phyloP scores from a whole-genome alignment of 1,284 basidiomycete species.

The Athelia sp. region DNA sequence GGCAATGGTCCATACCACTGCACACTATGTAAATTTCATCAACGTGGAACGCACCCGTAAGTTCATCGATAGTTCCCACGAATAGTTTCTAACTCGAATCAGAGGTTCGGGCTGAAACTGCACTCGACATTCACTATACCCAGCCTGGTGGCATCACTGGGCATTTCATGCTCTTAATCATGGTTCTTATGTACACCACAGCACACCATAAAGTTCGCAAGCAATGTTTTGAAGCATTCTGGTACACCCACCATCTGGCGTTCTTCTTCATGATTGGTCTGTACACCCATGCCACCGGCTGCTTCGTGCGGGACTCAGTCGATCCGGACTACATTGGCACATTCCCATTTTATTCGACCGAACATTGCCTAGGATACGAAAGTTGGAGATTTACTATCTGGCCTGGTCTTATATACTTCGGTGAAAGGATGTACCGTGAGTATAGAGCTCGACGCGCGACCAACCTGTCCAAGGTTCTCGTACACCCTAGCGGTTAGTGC shows the following conservation, averaged over 20 bases:
- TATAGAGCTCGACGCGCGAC: constrained; percentile 73
- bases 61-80: constrained; percentile 19
- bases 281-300: constrained; percentile 86
- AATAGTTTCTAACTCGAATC: constrained; percentile 6
- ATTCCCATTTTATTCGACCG: constrained; percentile 81
- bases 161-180: constrained; percentile 86
- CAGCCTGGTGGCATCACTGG: constrained; percentile 85
- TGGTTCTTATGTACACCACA: constrained; percentile 82
- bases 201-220: constrained; percentile 78
- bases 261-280: constrained; percentile 89
- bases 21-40: constrained; percentile 90
- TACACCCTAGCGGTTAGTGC: constrained; percentile 73
- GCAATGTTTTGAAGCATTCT: constrained; percentile 89
- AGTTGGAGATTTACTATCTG: constrained; percentile 87
- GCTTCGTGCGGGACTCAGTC: constrained; percentile 81
- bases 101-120: constrained; percentile 76
- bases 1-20: constrained; percentile 82
- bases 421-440: constrained; percentile 78
- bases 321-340: constrained; percentile 58
- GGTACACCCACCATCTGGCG: constrained; percentile 89
- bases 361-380: constrained; percentile 81
- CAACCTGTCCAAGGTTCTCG: constrained; percentile 71
- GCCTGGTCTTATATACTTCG: constrained; percentile 83
- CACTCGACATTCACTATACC: constrained; percentile 79
- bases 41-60: constrained; percentile 76